These are phyloP conservation scores for Eucalyptus globulus DNA, from an alignment of 345 rosid species.

Conservation along the genomic window DNA sequence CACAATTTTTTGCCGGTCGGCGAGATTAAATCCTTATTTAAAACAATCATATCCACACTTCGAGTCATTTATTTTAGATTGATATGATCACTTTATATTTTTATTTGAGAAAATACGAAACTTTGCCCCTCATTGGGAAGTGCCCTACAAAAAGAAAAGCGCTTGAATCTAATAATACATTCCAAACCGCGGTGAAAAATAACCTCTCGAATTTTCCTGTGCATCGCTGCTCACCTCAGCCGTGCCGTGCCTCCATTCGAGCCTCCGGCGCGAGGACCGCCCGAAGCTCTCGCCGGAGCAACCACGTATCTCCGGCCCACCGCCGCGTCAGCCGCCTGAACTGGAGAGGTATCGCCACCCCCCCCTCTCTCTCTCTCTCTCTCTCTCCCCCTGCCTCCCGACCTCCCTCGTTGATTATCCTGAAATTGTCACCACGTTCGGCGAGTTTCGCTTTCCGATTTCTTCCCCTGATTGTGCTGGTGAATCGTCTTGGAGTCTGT, in stretches of 20 bases:
- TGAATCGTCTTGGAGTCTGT: background rate
- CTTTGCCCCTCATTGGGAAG: no score
- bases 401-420: background rate
- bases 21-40: fast-evolving
- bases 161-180: background rate
- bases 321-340: background rate
- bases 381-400: background rate
- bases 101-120: no score
- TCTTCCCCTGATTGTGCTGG: background rate
- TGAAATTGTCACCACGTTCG: background rate
- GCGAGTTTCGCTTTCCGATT: background rate
- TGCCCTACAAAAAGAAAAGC: background rate
- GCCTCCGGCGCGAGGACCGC: background rate
- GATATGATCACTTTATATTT: fast-evolving
- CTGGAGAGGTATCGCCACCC: background rate
- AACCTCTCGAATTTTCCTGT: background rate
- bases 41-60: no score
- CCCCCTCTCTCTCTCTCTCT: background rate
- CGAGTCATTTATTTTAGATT: no score
- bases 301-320: background rate
- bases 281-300: background rate
- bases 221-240: background rate
- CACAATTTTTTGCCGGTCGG: fast-evolving
- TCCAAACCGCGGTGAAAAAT: background rate
- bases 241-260: background rate